Evolutionary conservation across 2,329 filamentous ascomycete species (phyloP), one percentile per base, ranked within the genome.

Genomic region (Capronia americana): DNA sequence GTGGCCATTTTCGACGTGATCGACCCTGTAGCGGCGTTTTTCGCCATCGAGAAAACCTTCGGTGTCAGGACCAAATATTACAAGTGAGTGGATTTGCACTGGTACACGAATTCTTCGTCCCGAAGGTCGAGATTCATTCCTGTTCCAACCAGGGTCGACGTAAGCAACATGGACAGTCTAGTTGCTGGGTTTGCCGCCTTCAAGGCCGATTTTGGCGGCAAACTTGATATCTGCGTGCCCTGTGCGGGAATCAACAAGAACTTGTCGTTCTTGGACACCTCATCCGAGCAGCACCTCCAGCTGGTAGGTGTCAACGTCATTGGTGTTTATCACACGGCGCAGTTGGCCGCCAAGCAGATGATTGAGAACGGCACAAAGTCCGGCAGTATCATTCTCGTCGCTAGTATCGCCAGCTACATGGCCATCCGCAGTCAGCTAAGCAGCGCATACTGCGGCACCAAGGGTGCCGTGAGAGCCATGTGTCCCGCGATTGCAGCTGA

Each of bases 321-420:
- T 41, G 82, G 81, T 0, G 73, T 80, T 1, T 83, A 80, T 68
- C 83, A 80, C 67, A 80, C 77, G 3, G 82, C 83, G 0, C 81
- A 85, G 69, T 70, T 82, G 8, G 83, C 82, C 1, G 83, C 83
- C 0, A 78, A 80, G 64, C 79, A 81, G 30, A 86, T 86, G 80
- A 83, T 85, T 34, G 76, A 77, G 0, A 85, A 82, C 68, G 69
- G 79, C 1, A 85, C 83, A 0, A 80, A 79, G 61, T 79, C 79
- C 60, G 84, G 84, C 0, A 84, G 83, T 64, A 85, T 86, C 60
- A 77, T 86, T 11, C 73, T 86, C 3, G 81, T 86, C 0, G 84
- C 84, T 0, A 84, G 83, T 61, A 86, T 86, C 71, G 83, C 84
- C 0, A 81, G 81, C 30, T 77, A 83, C 62, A 83, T 85, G 69